Base-by-base conservation (phyloP, 768 basidiomycete genomes). In the Pleurotus salmoneostramineus region DNA sequence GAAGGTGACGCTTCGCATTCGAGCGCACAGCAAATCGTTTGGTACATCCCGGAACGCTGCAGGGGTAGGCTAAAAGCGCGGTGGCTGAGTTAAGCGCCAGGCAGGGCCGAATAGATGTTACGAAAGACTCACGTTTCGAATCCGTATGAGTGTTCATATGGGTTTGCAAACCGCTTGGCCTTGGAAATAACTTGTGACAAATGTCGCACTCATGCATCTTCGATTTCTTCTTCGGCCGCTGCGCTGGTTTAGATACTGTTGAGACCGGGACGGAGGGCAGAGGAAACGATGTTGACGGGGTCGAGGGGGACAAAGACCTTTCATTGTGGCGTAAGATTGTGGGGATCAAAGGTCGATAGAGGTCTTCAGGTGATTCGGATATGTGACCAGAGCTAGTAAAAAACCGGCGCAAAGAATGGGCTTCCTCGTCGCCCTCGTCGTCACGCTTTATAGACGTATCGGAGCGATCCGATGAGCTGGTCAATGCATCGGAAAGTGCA, bases 21-120 rank as follows among this genome's bases (percentile, higher is more conserved):
- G 90, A 92, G 10, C 88, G 83, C 14, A 92, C 89, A 15, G 87
- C 83, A 64, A 92, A 93, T 3, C 76, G 79, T 65, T 87, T 86
- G 33, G 73, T 70, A 66, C 91, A 93, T 35, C 77, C 76, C 11
- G 79, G 73, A 50, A 85, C 83, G 0, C 72, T 77, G 65, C 90
- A 93, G 4, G 70, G 59, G 57, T 72, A 81, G 6, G 81, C 81
- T 82, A 61, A 8, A 44, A 11, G 15, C 34, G 17, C 2, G 15
- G 6, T 37, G 4, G 42, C 5, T 5, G 5, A 40, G 21, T 27
- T 27, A 27, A 27, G 21, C 21, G 21, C 21, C 21, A 27, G 21
- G 21, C 21, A 27, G 21, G 21, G 21, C 21, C 21, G 21, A 27
- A 27, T 27, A 27, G 21, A 27, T 27, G 21, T 27, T 27, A 27